Percentiles rank a stretch among this genome's conserved stretches.
Evolutionary conservation across 768 basidiomycete species (phyloP).

Genomic region (Leucosporidium creatinivorum): DNA sequence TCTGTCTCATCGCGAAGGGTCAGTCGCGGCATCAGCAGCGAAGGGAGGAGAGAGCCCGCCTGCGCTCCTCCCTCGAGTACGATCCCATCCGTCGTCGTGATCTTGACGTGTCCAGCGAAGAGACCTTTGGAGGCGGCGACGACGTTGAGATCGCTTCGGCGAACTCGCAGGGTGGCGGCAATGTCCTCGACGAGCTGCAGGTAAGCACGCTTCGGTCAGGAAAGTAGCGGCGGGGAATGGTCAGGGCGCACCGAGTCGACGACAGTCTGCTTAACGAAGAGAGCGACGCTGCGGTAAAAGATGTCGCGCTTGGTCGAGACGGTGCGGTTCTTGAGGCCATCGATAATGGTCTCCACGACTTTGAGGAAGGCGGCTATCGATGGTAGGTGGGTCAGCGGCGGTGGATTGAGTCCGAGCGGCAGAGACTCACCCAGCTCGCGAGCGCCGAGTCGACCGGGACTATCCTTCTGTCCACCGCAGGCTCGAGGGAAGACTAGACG

Average conservation of each 20-base stretch:
- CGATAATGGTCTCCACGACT: conserved; percentile 62
- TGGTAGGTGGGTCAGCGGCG: not conserved
- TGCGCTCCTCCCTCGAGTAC: not conserved
- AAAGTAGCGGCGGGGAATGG: no score
- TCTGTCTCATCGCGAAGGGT: conserved; percentile 46
- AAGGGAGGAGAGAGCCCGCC: not conserved
- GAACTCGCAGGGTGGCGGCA: conserved; percentile 68
- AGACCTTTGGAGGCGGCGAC: conserved; percentile 88
- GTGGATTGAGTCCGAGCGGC: not conserved
- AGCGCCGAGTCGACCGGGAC: not conserved
- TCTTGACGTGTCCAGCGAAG: conserved; percentile 59
- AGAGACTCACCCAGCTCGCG: conserved; percentile 11
- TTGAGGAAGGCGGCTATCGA: conserved; percentile 59
- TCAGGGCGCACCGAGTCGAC: conserved; percentile 73
- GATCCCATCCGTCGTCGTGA: conserved; percentile 40
- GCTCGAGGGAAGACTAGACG: conserved; percentile 13
- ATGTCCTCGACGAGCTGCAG: conserved; percentile 71
- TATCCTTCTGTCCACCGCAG: conserved; percentile 6
- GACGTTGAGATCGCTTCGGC: conserved; percentile 70
- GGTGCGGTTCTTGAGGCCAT: conserved; percentile 52
- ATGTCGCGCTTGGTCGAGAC: conserved; percentile 76
- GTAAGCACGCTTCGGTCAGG: not conserved
- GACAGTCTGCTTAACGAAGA: conserved; percentile 69
- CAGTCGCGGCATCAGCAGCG: not conserved
- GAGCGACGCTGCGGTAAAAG: conserved; percentile 71